phyloP scores from a whole-genome alignment of 768 basidiomycete genomes.

The Boletus subcaerulescens region DNA sequence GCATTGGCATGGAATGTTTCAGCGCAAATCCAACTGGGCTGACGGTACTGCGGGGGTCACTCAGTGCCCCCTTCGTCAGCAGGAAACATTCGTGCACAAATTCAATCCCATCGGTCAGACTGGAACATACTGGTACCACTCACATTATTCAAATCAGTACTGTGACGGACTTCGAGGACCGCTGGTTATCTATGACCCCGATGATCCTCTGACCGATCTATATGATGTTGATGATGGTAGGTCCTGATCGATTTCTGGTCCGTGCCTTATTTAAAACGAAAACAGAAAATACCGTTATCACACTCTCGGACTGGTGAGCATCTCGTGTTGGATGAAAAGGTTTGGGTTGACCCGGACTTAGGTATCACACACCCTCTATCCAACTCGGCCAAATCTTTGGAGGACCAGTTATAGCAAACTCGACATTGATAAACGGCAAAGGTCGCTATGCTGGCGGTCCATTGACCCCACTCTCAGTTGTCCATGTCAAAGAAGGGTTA shows the following conservation, averaged over 20 bases:
- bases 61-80: constrained; percentile 13
- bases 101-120: constrained; percentile 23
- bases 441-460: constrained; percentile 2
- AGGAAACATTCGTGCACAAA: constrained; percentile 35
- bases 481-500: neutral
- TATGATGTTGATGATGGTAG: constrained; percentile 44
- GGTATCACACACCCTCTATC: neutral
- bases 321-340: neutral
- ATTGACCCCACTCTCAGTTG: neutral
- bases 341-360: neutral
- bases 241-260: neutral
- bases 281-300: constrained; percentile 36
- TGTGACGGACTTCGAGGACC: constrained; percentile 26
- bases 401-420: neutral
- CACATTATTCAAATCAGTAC: neutral
- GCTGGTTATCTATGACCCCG: constrained; percentile 3
- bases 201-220: constrained; percentile 35
- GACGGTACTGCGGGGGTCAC: neutral
- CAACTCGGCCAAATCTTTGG: neutral
- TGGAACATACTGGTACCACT: constrained; percentile 46
- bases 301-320: constrained; percentile 4
- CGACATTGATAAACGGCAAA: neutral
- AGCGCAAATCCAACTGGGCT: constrained; percentile 1
- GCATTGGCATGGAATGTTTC: constrained; percentile 5
- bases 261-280: neutral